Base-by-base conservation (phyloP, 768 basidiomycete genomes). In the Suillus cothurnatus region DNA sequence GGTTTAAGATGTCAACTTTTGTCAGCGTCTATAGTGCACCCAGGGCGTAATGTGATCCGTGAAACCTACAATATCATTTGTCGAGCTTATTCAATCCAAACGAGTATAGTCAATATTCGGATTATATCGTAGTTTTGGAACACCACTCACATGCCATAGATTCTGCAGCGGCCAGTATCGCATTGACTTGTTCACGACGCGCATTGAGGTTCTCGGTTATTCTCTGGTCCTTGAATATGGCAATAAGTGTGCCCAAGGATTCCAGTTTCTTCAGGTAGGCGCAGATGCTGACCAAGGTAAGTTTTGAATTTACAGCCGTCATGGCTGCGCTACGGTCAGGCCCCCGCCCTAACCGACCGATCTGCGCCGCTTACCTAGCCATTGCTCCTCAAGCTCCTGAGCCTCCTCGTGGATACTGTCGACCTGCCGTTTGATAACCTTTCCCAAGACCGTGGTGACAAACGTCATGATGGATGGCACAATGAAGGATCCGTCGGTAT, bases 121-220 rank as follows among this genome's bases (percentile, higher is more conserved):
- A 87, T 71, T 86, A 88, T 67, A 88, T 83, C 2, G 86, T 89
- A 52, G 85, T 79, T 70, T 89, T 88, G 77, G 88, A 83, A 2
- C 21, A 14, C 2, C 3, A 17, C 49, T 50, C 49, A 50, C 49
- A 17, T 50, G 15, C 21, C 4, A 26, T 50, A 7, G 15, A 26
- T 50, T 50, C 26, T 17, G 26, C 1, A 26, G 23, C 49, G 7
- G 26, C 26, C 15, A 50, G 49, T 15, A 50, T 50, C 15, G 26
- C 49, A 8, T 26, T 17, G 26, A 50, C 49, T 8, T 50, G 26
- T 50, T 50, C 49, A 17, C 49, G 49, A 17, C 49, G 49, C 26
- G 26, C 26, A 50, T 50, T 26, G 49, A 50, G 15, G 1, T 26
- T 50, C 49, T 50, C 15, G 3, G 15, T 26, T 7, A 7, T 26